Evolutionary conservation across 2,329 filamentous ascomycete species (phyloP), one percentile per base, ranked within the genome.

Genomic region (Pseudopithomyces maydicus): DNA sequence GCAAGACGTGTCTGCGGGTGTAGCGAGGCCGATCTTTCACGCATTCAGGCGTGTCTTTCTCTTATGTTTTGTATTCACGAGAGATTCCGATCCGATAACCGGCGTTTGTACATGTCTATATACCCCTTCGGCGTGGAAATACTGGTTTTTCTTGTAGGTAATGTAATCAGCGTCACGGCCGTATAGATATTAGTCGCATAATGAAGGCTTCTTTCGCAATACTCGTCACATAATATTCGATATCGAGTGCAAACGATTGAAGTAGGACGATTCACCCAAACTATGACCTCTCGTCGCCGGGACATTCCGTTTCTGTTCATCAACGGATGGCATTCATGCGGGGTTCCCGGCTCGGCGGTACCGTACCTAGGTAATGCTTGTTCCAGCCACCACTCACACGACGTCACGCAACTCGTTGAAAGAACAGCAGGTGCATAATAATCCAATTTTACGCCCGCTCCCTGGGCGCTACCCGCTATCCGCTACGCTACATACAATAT

Each of bases 401-500:
- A 14, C 51, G 29, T 33, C 23, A 44, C 15, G 15, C 41, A 56
- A 38, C 47, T 47, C 47, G 32, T 17, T 35, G 26, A 29, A 23
- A 22, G 29, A 35, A 22, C 26, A 45, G 33, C 46, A 36, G 44
- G 8, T 15, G 14, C 35, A 17, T 12, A 20, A n/a, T 36, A 44
- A 29, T 46, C 15, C 50, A 52, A 44, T 23, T 3, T 20, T 42
- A 46, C 33, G 43, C 41, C 35, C 19, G 11, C 57, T 65, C 52
- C 62, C 57, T 63, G 59, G 46, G 44, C 54, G 49, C 49, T 39
- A 35, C 41, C 15, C 20, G 39, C 55, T 12, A 36, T 11, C 33
- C 19, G 43, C 39, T 52, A 52, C 56, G 56, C 50, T 52, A 61
- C 54, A 59, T 59, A 56, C 58, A 61, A 54, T 54, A 58, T 56